A percentile compares a stretch with the other conserved stretches of the same genome.
phyloP scores from a whole-genome alignment of 495 filamentous ascomycete species.

The Daldinia concentrica region DNA sequence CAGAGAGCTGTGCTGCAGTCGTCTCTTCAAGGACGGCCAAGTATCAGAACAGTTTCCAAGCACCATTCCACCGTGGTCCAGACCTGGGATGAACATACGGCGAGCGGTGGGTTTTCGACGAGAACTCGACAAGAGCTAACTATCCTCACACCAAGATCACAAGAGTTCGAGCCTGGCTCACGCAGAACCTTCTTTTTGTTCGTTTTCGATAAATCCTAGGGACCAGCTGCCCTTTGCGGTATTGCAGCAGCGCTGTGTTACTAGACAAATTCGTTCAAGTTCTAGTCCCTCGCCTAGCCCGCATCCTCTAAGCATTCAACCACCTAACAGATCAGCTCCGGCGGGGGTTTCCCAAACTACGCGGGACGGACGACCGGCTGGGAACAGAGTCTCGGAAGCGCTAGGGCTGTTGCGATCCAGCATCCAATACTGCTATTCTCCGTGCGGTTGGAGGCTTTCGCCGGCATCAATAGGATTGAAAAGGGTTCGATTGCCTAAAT shows the following conservation, averaged over 20 bases:
- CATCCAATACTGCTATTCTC: constrained; percentile 34
- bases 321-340: constrained; percentile 29
- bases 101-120: constrained; percentile 23
- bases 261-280: constrained; percentile 35
- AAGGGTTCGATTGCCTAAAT: constrained; percentile 33
- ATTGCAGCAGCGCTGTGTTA: constrained; percentile 45
- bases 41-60: constrained; percentile 34
- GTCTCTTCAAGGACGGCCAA: constrained; percentile 37
- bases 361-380: constrained; percentile 36
- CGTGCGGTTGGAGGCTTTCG: constrained; percentile 28
- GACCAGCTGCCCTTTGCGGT: constrained; percentile 29
- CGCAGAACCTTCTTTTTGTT: constrained; percentile 20
- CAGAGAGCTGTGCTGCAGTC: constrained; percentile 47
- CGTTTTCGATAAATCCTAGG: constrained; percentile 24
- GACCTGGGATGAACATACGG: constrained; percentile 41
- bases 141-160: constrained; percentile 39
- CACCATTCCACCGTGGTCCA: constrained; percentile 38
- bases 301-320: constrained; percentile 30
- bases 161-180: constrained; percentile 32
- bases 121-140: constrained; percentile 22
- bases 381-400: constrained; percentile 43
- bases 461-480: constrained; percentile 28
- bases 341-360: constrained; percentile 37
- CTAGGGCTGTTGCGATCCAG: constrained; percentile 35
- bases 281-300: constrained; percentile 32